Evolutionary conservation across 768 basidiomycete species (phyloP).

Genomic region (Ramaria sp.): DNA sequence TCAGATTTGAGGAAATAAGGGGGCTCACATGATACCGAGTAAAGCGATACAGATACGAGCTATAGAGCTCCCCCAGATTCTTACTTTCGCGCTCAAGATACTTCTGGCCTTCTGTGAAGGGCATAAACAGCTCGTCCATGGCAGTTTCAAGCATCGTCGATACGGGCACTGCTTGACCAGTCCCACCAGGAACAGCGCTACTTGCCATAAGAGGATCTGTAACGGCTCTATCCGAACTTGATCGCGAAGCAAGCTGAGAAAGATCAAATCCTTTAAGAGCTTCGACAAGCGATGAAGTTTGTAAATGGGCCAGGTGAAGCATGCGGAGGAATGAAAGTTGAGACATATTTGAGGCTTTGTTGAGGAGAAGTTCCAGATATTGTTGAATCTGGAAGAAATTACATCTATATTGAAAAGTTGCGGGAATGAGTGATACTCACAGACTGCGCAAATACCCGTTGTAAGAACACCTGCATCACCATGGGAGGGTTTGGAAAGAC

Average conservation of each 20-base stretch:
- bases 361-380: conserved; percentile 84
- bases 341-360: conserved; percentile 61
- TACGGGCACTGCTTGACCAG: conserved; percentile 37
- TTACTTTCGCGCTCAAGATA: conserved; percentile 90
- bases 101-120: conserved; percentile 82
- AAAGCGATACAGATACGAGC: conserved; percentile 58
- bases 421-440: conserved; percentile 33
- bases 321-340: conserved; percentile 87
- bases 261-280: conserved; percentile 89
- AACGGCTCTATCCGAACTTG: conserved; percentile 49
- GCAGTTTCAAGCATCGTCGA: conserved; percentile 87
- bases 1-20: background rate
- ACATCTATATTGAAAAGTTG: background rate
- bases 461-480: conserved; percentile 97
- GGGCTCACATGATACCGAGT: conserved; percentile 77
- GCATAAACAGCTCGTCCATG: conserved; percentile 92
- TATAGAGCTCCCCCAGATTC: conserved; percentile 71
- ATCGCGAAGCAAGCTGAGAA: conserved; percentile 51
- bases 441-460: conserved; percentile 95
- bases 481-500: conserved; percentile 95
- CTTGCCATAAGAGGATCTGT: conserved; percentile 35
- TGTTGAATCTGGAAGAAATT: conserved; percentile 70
- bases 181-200: background rate
- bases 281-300: conserved; percentile 71
- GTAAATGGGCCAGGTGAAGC: conserved; percentile 76